Evolutionary conservation across 768 basidiomycete species (phyloP), one percentile per base, ranked within the genome.

Genomic region (Podaxis sp.): DNA sequence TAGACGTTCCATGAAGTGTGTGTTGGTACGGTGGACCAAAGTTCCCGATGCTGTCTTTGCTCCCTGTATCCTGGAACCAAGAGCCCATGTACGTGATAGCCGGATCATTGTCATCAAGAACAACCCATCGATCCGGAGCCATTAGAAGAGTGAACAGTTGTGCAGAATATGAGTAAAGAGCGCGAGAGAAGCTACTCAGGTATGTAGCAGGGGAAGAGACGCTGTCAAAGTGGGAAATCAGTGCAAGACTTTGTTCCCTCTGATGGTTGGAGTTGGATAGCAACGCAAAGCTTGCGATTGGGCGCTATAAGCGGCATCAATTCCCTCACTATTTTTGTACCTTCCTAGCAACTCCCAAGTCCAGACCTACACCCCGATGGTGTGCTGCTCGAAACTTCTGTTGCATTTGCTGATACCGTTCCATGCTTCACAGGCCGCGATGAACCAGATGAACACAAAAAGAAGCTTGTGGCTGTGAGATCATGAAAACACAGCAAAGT

Each of bases 41-140:
- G 46, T 72, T 74, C 0, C 74, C 75, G 16, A 67, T 18, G 0
- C 51, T 37, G 48, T 74, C 70, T 37, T 70, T 66, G 21, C 63
- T 68, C 7, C 70, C 68, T 13, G 61, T 48, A 53, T 71, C 70
- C 14, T 48, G 44, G 48, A 71, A 72, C 75, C 77, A 76, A 2
- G 66, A 52, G 2, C 74, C 68, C 2, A 54, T 63, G 48, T 77
- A 77, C 5, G 61, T 63, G 51, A 77, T 75, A 28, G 57, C 55
- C 0, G 62, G 55, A 61, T 74, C 69, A 2, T 69, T 68, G 56
- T 78, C 77, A 62, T 78, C 74, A 1, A 76, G 66, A 16, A 76
- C 63, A 25, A 73, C 68, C 65, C 67, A 70, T 42, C 74, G 73
- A 44, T 48, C 23, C 6, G 47, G 47, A 48, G 47, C 47, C 47